These are phyloP conservation scores for Trypanosoma avium DNA, from an alignment of 208 protist species.

Conservation along the genomic window DNA sequence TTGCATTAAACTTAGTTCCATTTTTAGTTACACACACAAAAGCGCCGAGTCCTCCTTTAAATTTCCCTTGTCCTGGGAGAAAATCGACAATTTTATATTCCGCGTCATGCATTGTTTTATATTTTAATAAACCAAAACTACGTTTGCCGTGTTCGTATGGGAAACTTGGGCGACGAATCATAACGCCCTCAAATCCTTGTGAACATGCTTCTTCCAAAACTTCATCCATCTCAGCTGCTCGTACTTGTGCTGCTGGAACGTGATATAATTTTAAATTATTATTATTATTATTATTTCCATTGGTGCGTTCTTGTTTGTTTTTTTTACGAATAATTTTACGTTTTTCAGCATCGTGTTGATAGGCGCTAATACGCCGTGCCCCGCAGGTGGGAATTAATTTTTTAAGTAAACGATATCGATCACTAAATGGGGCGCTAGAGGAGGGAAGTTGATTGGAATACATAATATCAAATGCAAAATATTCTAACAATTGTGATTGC, in stretches of 20 bases:
- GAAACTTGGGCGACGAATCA: slow-evolving; percentile 83
- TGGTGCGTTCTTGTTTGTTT: slow-evolving; percentile 20
- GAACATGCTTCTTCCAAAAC: slow-evolving; percentile 79
- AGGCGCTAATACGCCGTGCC: slow-evolving; percentile 84
- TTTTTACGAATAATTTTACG: slow-evolving; percentile 69
- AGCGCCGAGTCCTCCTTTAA: slow-evolving; percentile 78
- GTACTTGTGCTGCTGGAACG: slow-evolving; percentile 77
- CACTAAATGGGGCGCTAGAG: slow-evolving; percentile 58
- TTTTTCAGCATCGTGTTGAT: slow-evolving; percentile 76
- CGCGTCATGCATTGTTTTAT: slow-evolving; percentile 90
- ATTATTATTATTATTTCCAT: too few relatives aligned
- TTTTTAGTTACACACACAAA: slow-evolving; percentile 85
- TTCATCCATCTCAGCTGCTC: slow-evolving; percentile 75
- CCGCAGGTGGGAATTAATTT: slow-evolving; percentile 75
- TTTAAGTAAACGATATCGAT: slow-evolving; percentile 82
- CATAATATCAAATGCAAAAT: slow-evolving; percentile 91
- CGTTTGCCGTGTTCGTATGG: slow-evolving; percentile 90
- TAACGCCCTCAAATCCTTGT: slow-evolving; percentile 89
- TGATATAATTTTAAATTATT: slow-evolving; percentile 65
- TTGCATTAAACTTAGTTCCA: slow-evolving; percentile 73
- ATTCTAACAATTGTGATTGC: slow-evolving; percentile 70
- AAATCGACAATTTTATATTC: slow-evolving; percentile 89
- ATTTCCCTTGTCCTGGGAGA: slow-evolving; percentile 81
- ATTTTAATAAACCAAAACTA: slow-evolving; percentile 89
- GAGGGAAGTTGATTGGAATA: slow-evolving; percentile 61